Percentiles rank a stretch among this genome's conserved stretches.
These are phyloP conservation scores for Cyberlindnera saturnus DNA, from an alignment of 805 yeast genomes.

Conservation along the genomic window DNA sequence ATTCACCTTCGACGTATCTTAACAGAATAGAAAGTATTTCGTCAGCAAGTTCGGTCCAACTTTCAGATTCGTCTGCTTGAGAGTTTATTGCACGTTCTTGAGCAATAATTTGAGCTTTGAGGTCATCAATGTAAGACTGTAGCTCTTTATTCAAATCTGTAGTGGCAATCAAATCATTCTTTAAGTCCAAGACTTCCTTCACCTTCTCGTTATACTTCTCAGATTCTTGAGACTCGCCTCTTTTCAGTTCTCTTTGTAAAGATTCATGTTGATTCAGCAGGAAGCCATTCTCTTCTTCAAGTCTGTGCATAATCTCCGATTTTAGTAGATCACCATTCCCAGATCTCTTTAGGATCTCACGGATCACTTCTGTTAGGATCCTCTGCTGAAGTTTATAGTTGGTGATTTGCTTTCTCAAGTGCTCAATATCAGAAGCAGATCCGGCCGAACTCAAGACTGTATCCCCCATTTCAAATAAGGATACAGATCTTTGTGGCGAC, in stretches of 20 bases:
- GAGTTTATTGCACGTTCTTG: conserved; percentile 3
- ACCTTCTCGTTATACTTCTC: conserved; percentile 13
- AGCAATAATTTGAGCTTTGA: conserved; percentile 13
- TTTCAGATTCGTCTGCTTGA: conserved; percentile 2
- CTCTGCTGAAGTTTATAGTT: conserved; percentile 32
- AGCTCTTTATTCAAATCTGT: conserved; percentile 19
- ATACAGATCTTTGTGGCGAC: conserved; percentile 14
- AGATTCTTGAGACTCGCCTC: conserved; percentile 3
- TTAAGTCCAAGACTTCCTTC: conserved; percentile 22
- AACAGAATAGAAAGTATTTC: conserved; percentile 11
- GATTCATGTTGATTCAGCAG: conserved; percentile 13
- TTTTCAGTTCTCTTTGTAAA: conserved; percentile 14
- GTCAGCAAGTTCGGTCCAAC: conserved; percentile 12
- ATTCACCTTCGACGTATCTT: conserved; percentile 10
- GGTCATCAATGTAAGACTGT: conserved; percentile 17
- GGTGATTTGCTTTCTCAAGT: conserved; percentile 36
- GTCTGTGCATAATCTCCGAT: conserved; percentile 15
- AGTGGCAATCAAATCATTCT: conserved; percentile 21
- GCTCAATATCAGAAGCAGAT: conserved; percentile 27
- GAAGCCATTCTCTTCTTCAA: conserved; percentile 18
- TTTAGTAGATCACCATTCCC: conserved; percentile 18
- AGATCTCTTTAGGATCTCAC: conserved; percentile 15
- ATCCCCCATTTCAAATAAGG: conserved; percentile 16
- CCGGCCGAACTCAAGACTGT: conserved; percentile 11
- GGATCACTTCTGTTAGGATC: conserved; percentile 26